Evolutionary conservation across 2,329 filamentous ascomycete species (phyloP).

Genomic region (Calycina herbarum): DNA sequence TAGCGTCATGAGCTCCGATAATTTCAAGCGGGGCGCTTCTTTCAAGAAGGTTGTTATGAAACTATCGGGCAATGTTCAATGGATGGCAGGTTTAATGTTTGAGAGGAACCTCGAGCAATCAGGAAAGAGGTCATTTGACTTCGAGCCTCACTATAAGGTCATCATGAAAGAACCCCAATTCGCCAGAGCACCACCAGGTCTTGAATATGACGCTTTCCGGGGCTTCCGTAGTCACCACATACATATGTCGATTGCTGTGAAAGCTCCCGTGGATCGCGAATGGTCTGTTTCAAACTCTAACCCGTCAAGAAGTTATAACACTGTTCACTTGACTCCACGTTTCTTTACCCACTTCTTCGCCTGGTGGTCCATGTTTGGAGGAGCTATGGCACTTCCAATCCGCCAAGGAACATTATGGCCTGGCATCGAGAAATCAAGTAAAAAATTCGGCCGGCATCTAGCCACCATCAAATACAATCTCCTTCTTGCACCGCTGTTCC

Average conservation of each 20-base stretch:
- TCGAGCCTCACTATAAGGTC: conserved; percentile 90
- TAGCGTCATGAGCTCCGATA: conserved; percentile 56
- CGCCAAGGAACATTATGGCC: conserved; percentile 91
- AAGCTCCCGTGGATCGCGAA: conserved; percentile 82
- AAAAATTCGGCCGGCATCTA: conserved; percentile 95
- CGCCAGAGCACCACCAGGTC: conserved; percentile 57
- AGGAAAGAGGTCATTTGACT: conserved; percentile 77
- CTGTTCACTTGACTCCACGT: conserved; percentile 87
- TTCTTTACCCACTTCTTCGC: conserved; percentile 98
- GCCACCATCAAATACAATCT: conserved; percentile 99
- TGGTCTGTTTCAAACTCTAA: conserved; percentile 77
- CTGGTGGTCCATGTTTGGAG: conserved; percentile 97
- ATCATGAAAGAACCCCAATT: conserved; percentile 78
- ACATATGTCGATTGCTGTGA: conserved; percentile 88
- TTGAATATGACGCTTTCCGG: conserved; percentile 84
- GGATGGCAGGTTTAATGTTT: conserved; percentile 88
- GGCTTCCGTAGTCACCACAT: conserved; percentile 98
- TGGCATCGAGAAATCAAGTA: conserved; percentile 91
- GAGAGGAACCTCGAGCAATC: conserved; percentile 72
- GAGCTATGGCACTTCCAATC: conserved; percentile 90
- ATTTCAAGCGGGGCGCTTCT: conserved; percentile 69
- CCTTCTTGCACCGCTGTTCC: conserved; percentile 85
- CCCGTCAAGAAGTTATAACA: conserved; percentile 89
- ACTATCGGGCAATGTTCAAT: conserved; percentile 91
- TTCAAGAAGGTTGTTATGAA: conserved; percentile 99